Evolutionary conservation across 805 yeast genomes (phyloP), one percentile per base, ranked within the genome.

Genomic region (Candida patagonica): DNA sequence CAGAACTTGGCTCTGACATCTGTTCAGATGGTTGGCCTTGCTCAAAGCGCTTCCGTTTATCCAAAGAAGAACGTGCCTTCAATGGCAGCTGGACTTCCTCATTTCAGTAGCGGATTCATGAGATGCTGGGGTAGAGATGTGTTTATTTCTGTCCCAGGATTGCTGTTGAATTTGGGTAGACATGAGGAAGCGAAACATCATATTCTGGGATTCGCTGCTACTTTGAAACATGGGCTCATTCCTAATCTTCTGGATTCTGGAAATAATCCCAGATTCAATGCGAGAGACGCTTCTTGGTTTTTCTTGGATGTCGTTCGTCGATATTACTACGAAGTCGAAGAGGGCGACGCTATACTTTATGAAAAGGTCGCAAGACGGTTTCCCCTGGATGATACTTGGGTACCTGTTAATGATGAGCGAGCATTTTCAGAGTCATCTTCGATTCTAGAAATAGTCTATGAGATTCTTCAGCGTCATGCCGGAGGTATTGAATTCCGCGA

Each of bases 111-210:
- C 43, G 86, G 81, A 48, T 88, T 82, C 60, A 87, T 89, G 95
- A 72, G 98, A 59, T 86, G 96, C 57, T 89, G 98, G 98, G 98
- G 98, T 17, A 73, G 98, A 55, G 98, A 89, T 61, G 94, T 87
- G 1, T 92, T 92, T 57, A 80, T 89, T 34, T 73, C 96, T 0
- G 68, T 82, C 31, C 68, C 95, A 45, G 98, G 98, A 0, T 66
- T 89, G 36, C 62, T 87, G 41, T 63, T 87, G 19, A 78, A 82
- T 1, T 73, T 96, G 0, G 88, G 81, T 8, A 68, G 97, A 41
- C 76, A 57, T 54, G 84, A 80, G 1, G 86, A 78, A 33, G 96
- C 96, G 1, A 79, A 71, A 52, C 56, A 62, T 29, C 98, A 89
- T 57, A 85, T 89, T 44, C 61, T 88, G 35, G 82, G 80, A 6